Evolutionary conservation across 2,329 filamentous ascomycete species (phyloP), one percentile per base, ranked within the genome.

Genomic region (Paradendryphiella salina): DNA sequence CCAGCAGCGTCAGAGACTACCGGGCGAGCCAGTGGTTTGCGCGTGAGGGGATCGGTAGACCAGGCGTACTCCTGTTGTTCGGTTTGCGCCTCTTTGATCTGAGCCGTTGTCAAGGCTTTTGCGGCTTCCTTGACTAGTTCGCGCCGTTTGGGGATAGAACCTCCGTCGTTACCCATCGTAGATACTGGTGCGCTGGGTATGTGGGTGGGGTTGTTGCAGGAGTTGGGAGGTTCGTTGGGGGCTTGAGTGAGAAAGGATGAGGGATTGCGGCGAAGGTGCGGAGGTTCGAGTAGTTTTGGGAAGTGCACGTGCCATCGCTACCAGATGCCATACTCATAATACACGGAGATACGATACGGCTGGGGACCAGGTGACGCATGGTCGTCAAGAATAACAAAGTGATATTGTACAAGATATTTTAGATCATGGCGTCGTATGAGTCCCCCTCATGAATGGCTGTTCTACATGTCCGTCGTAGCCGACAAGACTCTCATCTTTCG

Each of bases 61-160:
- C 94, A 99, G 64, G 85, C 84, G 74, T 97, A 91, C 52, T 85
- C 83, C 68, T 94, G 87, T 34, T 89, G 88, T 73, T 96, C 93
- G 69, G 88, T 85, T 60, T 87, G 87, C 7, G 88, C 87, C 59
- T 94, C 91, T 77, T 97, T 97, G 50, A 96, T 78, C 77, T 97
- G 88, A 38, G 89, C 86, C 21, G 90, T 82, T 28, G 89, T 95
- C 17, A 88, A 89, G 43, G 85, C 82, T 64, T 90, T 88, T 34
- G 92, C 90, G 21, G 92, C 90, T 74, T 93, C 88, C 76, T 96
- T 96, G 73, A 99, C 94, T 37, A 99, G 89, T 75, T 99, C 95
- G 68, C 91, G 88, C 26, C 95, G 89, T 57, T 88, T 97, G 4
- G 94, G 94, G 63, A 99, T 99, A 62, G 90, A 85, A 71, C 94